Evolutionary conservation across 441 rosid genomes (phyloP).

Genomic region (Adansonia grandidieri): DNA sequence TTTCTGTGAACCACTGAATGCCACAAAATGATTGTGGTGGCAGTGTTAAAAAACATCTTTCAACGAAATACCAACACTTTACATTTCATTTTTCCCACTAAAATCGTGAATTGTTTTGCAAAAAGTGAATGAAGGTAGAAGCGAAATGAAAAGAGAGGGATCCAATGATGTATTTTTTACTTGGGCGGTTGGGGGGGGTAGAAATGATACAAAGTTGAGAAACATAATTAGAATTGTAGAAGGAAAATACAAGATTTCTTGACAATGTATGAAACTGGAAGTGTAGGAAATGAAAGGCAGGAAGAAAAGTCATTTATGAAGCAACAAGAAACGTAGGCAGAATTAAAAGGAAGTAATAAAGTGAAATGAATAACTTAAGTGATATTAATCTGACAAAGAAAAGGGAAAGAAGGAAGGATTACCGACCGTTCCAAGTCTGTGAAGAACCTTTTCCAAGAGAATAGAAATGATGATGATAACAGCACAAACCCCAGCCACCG

Average conservation of each 20-base stretch:
- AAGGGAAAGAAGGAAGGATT: not conserved
- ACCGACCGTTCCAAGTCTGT: constrained; percentile 54
- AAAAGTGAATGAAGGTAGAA: constrained; percentile 22
- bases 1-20: constrained; percentile 72
- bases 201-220: not conserved
- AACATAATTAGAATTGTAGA: not conserved
- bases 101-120: constrained; percentile 5
- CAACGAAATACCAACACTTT: not conserved
- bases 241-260: not conserved
- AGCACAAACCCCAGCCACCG: constrained; percentile 72
- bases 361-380: not conserved
- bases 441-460: constrained; percentile 66
- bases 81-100: not conserved
- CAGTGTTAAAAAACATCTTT: not conserved
- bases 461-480: constrained; percentile 69
- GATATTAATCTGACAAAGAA: not conserved
- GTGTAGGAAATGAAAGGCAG: not conserved
- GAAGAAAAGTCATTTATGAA: not conserved
- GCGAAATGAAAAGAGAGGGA: constrained; percentile 20
- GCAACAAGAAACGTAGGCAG: not conserved
- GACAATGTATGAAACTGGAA: not conserved
- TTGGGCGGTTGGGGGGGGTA: no score
- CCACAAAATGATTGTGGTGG: not conserved
- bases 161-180: not conserved
- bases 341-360: not conserved